Conservation (phyloP, 2,329 filamentous ascomycete species). For the Colletotrichum nymphaeae region DNA sequence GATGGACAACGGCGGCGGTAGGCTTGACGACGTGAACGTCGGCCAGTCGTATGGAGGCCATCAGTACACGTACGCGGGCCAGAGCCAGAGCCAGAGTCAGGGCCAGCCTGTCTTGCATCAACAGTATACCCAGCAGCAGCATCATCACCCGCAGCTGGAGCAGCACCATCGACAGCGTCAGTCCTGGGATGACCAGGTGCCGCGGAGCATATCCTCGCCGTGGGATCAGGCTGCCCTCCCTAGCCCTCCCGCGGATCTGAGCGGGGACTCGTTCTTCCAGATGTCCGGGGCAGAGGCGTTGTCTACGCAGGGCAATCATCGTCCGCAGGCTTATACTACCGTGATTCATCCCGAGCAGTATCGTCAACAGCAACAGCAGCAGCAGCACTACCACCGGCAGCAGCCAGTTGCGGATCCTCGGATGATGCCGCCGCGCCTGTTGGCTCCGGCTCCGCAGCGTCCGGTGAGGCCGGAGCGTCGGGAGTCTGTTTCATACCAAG, state of each 20-base stretch:
- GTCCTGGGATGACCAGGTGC: not conserved
- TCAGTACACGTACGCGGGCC: not conserved
- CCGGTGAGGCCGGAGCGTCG: not conserved
- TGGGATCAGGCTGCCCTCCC: not conserved
- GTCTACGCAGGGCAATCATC: not conserved
- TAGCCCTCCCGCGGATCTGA: slow-evolving; percentile 5
- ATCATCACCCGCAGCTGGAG: not conserved
- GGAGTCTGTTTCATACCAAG: not conserved
- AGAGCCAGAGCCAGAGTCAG: not conserved
- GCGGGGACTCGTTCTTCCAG: not conserved
- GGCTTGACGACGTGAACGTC: not conserved
- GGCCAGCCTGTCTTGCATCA: not conserved
- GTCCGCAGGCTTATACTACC: not conserved
- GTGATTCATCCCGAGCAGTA: not conserved
- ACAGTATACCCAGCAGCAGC: not conserved
- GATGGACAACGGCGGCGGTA: not conserved
- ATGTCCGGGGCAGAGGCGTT: not conserved
- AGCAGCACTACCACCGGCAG: not conserved
- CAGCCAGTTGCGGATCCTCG: not conserved
- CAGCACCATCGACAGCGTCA: not conserved
- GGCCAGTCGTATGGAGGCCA: not conserved
- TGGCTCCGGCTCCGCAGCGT: not conserved
- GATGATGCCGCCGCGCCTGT: not conserved
- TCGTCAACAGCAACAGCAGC: not conserved
- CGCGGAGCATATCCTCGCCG: not conserved